A percentile compares a stretch with the other conserved stretches of the same genome.
Conservation (phyloP, 1,139 yeast species). For the Pichia sp. region DNA sequence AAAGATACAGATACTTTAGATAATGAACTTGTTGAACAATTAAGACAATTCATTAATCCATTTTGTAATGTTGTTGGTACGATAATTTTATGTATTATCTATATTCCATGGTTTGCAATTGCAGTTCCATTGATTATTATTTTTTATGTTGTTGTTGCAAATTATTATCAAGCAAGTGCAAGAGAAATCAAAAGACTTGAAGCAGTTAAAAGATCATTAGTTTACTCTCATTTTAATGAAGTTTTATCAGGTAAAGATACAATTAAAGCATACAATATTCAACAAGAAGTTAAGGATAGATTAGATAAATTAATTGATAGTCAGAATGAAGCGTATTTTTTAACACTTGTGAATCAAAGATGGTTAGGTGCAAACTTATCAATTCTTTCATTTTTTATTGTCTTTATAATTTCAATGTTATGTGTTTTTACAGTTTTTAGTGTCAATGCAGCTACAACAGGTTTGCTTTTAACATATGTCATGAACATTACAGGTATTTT, state of each 20-base stretch:
- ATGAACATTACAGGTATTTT: slow-evolving; percentile 44
- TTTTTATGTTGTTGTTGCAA: slow-evolving; percentile 44
- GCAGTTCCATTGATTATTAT: slow-evolving; percentile 54
- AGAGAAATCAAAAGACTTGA: slow-evolving; percentile 81
- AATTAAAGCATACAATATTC: slow-evolving; percentile 48
- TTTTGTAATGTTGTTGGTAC: slow-evolving; percentile 55
- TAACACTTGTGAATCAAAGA: slow-evolving; percentile 65
- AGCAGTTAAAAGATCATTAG: slow-evolving; percentile 66
- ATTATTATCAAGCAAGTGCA: slow-evolving; percentile 62
- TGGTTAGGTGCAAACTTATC: slow-evolving; percentile 73
- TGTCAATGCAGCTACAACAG: slow-evolving; percentile 60
- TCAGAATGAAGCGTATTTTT: slow-evolving; percentile 66
- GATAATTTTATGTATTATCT: slow-evolving; percentile 59
- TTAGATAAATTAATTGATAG: slow-evolving; percentile 48
- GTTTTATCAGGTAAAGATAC: slow-evolving; percentile 65
- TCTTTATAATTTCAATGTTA: slow-evolving; percentile 46
- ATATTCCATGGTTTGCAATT: slow-evolving; percentile 58
- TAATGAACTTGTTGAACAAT: slow-evolving; percentile 49
- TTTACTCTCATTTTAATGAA: slow-evolving; percentile 74
- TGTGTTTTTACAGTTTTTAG: slow-evolving; percentile 60
- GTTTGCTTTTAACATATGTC: slow-evolving; percentile 60
- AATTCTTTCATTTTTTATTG: slow-evolving; percentile 42
- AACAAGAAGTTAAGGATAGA: slow-evolving; percentile 43
- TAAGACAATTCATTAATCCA: slow-evolving; percentile 43
- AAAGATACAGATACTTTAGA: slow-evolving; percentile 58